A percentile compares a stretch with the other conserved stretches of the same genome.
These are phyloP conservation scores for Aspergillus aculeatus DNA, from an alignment of 2,329 filamentous ascomycete genomes.

Conservation along the genomic window DNA sequence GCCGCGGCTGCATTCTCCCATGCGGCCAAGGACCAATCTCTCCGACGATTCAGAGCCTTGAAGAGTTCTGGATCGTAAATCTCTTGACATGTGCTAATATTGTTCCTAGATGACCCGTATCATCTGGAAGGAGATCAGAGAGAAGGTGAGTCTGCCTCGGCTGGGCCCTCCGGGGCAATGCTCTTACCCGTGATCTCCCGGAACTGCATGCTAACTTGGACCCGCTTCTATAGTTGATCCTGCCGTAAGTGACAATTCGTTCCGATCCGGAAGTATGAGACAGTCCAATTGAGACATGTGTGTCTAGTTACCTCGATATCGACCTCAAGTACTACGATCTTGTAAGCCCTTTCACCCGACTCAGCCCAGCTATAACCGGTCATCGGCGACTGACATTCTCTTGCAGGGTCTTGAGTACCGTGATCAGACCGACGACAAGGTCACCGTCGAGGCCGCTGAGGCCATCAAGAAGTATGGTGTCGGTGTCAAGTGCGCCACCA, in stretches of 20 bases:
- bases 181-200: slow-evolving; percentile 16
- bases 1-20: slow-evolving; percentile 18
- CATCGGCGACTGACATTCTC: slow-evolving; percentile 13
- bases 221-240: slow-evolving; percentile 65
- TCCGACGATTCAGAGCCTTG: slow-evolving; percentile 16
- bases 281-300: slow-evolving; percentile 19
- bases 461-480: slow-evolving; percentile 99
- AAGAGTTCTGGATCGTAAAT: neutral
- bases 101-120: slow-evolving; percentile 84
- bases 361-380: neutral
- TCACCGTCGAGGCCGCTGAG: slow-evolving; percentile 91
- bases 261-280: neutral
- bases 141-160: slow-evolving; percentile 60
- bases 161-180: slow-evolving; percentile 7
- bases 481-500: slow-evolving; percentile 98
- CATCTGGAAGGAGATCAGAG: slow-evolving; percentile 99
- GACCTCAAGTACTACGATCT: slow-evolving; percentile 98
- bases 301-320: slow-evolving; percentile 75
- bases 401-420: slow-evolving; percentile 78
- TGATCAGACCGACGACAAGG: slow-evolving; percentile 93
- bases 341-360: slow-evolving; percentile 35
- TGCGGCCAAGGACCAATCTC: slow-evolving; percentile 25
- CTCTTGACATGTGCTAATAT: slow-evolving; percentile 4
- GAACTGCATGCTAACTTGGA: slow-evolving; percentile 9
- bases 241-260: slow-evolving; percentile 55